phyloP scores from a whole-genome alignment of 2,329 filamentous ascomycete genomes.

The Scedosporium dehoogii region DNA sequence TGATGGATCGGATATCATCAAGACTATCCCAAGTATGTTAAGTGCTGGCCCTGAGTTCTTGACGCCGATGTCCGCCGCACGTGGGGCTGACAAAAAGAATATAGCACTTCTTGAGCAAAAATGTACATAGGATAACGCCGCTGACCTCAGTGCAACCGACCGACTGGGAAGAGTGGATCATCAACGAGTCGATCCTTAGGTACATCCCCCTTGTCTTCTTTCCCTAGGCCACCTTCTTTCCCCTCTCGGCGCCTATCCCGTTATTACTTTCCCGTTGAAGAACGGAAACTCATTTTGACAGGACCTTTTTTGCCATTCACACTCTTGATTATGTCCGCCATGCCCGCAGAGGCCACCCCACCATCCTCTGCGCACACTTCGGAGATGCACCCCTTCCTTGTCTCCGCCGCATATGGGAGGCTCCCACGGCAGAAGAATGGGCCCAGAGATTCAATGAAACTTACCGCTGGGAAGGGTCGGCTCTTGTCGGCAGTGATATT shows the following conservation, averaged over 20 bases:
- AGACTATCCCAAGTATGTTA: not conserved
- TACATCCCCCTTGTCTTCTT: not conserved
- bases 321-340: not conserved
- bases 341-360: not conserved
- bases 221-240: not conserved
- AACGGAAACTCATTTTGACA: not conserved
- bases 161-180: conserved; percentile 2
- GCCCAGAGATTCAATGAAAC: not conserved
- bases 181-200: not conserved
- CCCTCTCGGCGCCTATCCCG: not conserved
- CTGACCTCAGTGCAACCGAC: not conserved
- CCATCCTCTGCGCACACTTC: not conserved
- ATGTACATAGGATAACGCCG: not conserved
- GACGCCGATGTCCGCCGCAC: too few relatives aligned
- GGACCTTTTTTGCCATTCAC: not conserved
- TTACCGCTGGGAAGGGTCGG: not conserved
- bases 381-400: not conserved
- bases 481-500: not conserved
- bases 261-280: not conserved
- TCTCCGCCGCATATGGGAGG: not conserved
- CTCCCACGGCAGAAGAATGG: not conserved
- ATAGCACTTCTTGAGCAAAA: conserved; percentile 1
- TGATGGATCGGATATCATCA: not conserved
- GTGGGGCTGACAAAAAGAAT: not conserved
- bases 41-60: not conserved